Percentiles rank a stretch among this genome's conserved stretches.
Evolutionary conservation across 1,284 basidiomycete species (phyloP).

Genomic region (Microbotryum lychnidis-dioicae): DNA sequence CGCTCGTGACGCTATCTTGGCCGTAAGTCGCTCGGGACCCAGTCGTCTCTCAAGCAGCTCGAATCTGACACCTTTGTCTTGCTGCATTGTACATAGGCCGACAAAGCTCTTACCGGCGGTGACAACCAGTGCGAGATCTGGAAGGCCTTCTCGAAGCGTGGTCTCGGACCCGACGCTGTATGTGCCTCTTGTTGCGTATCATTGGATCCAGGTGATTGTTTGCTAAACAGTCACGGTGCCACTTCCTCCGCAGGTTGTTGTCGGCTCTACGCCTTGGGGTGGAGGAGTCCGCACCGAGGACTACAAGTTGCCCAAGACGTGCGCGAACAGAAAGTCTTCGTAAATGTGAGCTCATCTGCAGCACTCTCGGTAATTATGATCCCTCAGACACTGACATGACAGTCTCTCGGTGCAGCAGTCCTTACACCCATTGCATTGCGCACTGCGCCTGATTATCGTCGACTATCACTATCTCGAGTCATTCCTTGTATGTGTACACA

Average conservation of each 20-base stretch:
- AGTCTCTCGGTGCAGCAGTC: no score
- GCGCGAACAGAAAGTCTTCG: neutral
- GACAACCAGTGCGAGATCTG: conserved; percentile 87
- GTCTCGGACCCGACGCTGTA: conserved; percentile 64
- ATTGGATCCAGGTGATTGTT: no score
- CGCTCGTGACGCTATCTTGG: conserved; percentile 80
- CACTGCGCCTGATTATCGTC: no score
- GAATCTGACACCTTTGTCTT: neutral
- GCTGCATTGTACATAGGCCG: conserved; percentile 53
- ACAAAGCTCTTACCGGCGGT: conserved; percentile 78
- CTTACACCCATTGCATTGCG: no score
- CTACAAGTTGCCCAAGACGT: conserved; percentile 40
- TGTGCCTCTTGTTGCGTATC: conserved; percentile 26
- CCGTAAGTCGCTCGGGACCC: conserved; percentile 3
- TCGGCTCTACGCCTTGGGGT: conserved; percentile 51
- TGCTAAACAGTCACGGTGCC: no score
- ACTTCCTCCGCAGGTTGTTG: conserved; percentile 1
- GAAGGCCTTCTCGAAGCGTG: conserved; percentile 73
- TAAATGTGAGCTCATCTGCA: no score
- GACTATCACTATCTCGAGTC: no score
- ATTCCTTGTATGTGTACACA: no score
- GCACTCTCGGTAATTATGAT: no score
- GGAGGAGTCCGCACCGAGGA: conserved; percentile 59
- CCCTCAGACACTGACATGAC: no score
- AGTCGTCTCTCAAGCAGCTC: neutral